Evolutionary conservation across 257 asterid species (phyloP).

Genomic region (Solanum clarkiae): DNA sequence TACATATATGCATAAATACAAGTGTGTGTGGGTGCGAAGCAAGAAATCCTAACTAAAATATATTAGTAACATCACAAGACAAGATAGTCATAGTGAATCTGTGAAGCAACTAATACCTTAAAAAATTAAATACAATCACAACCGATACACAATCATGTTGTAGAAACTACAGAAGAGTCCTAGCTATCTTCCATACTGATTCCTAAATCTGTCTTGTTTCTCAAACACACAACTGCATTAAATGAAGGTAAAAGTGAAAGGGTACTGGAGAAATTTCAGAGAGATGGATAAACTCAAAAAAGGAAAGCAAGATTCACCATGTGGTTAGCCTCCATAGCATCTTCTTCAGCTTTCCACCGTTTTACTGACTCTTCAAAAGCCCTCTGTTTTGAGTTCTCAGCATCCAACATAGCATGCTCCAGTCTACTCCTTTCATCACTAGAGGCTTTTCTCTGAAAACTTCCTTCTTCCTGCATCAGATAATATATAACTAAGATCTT

Average conservation of each 20-base stretch:
- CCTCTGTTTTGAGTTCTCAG: slow-evolving; percentile 27
- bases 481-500: slow-evolving; percentile 8
- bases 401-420: slow-evolving; percentile 31
- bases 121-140: neutral
- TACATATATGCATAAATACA: neutral
- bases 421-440: slow-evolving; percentile 21
- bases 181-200: neutral
- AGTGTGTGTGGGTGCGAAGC: neutral
- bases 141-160: neutral
- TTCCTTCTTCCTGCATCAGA: slow-evolving; percentile 35
- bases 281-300: neutral
- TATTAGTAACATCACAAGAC: neutral
- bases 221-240: neutral
- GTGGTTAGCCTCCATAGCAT: slow-evolving; percentile 32
- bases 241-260: neutral
- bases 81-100: neutral
- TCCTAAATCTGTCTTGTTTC: neutral
- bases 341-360: slow-evolving; percentile 48
- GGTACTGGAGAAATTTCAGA: neutral
- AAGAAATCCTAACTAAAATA: neutral
- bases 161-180: neutral
- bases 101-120: neutral
- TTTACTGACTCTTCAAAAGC: slow-evolving; percentile 37
- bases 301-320: slow-evolving; percentile 25
- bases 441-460: neutral